phyloP scores from a whole-genome alignment of 805 yeast species.

The Wickerhamiella sergipiensis region DNA sequence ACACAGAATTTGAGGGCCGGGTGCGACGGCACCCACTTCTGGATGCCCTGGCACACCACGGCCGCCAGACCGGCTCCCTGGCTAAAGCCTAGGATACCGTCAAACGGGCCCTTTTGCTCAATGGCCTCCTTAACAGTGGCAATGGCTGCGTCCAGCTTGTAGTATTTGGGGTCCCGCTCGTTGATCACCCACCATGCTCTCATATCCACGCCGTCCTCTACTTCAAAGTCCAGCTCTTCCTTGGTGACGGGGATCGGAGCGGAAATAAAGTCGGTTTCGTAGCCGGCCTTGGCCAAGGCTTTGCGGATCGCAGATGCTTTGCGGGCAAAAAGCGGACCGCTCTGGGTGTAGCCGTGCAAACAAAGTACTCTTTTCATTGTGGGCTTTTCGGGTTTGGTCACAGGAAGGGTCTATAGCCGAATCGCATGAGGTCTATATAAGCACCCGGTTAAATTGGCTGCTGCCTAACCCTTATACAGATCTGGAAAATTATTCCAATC shows the following conservation, averaged over 20 bases:
- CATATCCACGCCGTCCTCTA: conserved; percentile 24
- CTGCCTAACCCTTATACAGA: neutral
- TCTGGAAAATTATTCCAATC: neutral
- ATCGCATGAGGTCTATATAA: neutral
- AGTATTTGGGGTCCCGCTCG: conserved; percentile 20
- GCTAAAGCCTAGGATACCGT: conserved; percentile 81
- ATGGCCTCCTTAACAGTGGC: conserved; percentile 41
- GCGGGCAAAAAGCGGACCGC: conserved; percentile 68
- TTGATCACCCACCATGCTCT: conserved; percentile 71
- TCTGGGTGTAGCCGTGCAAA: conserved; percentile 73
- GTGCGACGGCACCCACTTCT: conserved; percentile 42
- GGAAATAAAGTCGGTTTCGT: conserved; percentile 62
- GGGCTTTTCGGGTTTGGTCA: too few relatives aligned
- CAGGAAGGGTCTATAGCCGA: neutral
- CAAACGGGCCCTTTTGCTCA: conserved; percentile 62
- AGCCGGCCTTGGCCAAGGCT: conserved; percentile 47
- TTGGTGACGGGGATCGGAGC: conserved; percentile 59
- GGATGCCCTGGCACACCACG: conserved; percentile 37
- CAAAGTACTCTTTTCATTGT: conserved; percentile 51
- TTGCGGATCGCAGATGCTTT: conserved; percentile 85
- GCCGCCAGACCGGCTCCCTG: conserved; percentile 91
- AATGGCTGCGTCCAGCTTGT: conserved; percentile 30
- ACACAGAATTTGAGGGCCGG: conserved; percentile 55
- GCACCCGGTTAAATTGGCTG: neutral
- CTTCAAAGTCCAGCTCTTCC: conserved; percentile 61